Conservation (phyloP, 495 filamentous ascomycete genomes). For the Choiromyces venosus region DNA sequence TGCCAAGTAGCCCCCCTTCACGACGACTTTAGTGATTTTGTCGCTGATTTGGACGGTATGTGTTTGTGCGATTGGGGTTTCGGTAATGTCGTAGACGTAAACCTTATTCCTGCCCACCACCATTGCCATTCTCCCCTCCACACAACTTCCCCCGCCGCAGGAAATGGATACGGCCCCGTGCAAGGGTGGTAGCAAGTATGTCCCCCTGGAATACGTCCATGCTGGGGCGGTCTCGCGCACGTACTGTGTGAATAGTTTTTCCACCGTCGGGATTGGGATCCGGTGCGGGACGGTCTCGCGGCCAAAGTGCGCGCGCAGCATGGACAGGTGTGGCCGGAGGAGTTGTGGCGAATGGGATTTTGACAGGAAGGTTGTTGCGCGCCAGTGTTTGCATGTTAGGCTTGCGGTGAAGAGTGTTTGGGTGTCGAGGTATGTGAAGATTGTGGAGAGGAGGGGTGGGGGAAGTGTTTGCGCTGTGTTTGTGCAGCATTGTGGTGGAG, state of each 20-base stretch:
- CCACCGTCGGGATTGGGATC: conserved; percentile 31
- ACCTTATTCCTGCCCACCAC: neutral
- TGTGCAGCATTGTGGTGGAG: neutral
- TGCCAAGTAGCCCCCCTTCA: neutral
- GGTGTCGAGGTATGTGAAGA: conserved; percentile 29
- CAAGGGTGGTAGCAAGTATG: neutral
- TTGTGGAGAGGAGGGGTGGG: conserved; percentile 21
- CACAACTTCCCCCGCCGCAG: neutral
- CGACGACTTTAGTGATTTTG: neutral
- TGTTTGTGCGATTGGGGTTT: neutral
- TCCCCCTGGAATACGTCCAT: neutral
- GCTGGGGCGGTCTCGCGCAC: conserved; percentile 5
- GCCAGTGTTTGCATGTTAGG: conserved; percentile 34
- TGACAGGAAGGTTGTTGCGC: conserved; percentile 32
- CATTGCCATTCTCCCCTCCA: neutral
- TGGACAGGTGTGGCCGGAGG: conserved; percentile 36
- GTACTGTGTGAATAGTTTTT: conserved; percentile 34
- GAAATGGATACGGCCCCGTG: neutral
- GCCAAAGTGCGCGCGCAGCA: conserved; percentile 36
- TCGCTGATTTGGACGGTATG: neutral
- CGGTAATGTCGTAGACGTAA: neutral
- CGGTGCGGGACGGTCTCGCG: conserved; percentile 29
- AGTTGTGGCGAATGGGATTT: conserved; percentile 31
- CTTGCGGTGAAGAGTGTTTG: conserved; percentile 37
- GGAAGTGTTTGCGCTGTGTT: conserved; percentile 19